Base-by-base conservation (phyloP, 352 stramenopile genomes). In the Phytophthora chlamydospora region DNA sequence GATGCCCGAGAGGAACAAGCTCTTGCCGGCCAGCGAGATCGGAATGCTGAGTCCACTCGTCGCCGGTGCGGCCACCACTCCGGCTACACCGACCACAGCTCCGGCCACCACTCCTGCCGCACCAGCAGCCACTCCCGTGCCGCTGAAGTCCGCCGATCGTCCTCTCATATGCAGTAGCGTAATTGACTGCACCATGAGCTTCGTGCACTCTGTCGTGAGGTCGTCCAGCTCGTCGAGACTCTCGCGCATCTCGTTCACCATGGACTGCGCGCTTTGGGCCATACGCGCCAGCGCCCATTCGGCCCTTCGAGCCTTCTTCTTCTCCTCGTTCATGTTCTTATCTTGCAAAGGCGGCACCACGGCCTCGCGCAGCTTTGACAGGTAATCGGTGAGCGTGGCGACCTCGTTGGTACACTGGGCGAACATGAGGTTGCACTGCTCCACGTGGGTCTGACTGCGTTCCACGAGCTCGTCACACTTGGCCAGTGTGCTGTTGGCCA, bases 171-270 rank as follows among this genome's bases (percentile, higher is more conserved):
- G 87, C 52, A 96, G 62, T 60, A 96, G 54, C 45, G 87, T 96
- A 43, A 96, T 90, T n/a, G 82, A 76, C 60, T 94, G 80, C 21
- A 94, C 85, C 78, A 96, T 91, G 10, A 96, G 73, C 71, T 91
- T 89, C 11, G 79, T 93, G 58, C 85, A 90, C 63, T 94, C 83
- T 0, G 76, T 82, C 19, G 82, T 89, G 4, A 96, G 69, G 47
- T 94, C 79, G 64, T 96, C 85, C 21, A 96, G 60, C 47, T 96
- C 85, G 41, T 88, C 82, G 21, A 94, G 48, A 45, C 68, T 90
- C 52, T 91, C 80, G 11, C 77, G 74, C 67, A 96, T 92, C 55
- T 94, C 83, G 0, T 50, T 41, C 14, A 86, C 78, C 45, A 91
- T 90, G 1, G 79, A 78, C 52, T 85, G 71, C 1, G 76, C 56